Base-by-base conservation (phyloP, 345 rosid genomes). In the Excoecaria cochinchinensis region DNA sequence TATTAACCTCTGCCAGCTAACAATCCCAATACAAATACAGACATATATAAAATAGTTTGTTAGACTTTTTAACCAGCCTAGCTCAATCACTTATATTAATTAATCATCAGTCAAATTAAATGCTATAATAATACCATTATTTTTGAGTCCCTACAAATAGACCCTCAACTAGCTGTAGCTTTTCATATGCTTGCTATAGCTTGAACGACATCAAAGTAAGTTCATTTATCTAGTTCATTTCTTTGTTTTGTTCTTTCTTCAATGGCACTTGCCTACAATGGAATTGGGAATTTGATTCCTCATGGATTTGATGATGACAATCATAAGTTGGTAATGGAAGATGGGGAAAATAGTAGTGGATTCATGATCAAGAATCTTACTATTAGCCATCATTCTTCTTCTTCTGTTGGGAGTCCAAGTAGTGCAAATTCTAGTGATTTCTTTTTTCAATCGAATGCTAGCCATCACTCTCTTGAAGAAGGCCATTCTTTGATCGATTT, bases 401-500 rank as follows among this genome's bases (percentile, higher is more conserved):
- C 87, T 40, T 79, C 73, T 70, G 83, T 80, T 3, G 81, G 77
- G 38, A 73, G 86, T 75, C 88, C 91, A 0, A 80, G 82, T 62
- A 86, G 90, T 73, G 79, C 70, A 47, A 86, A 84, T 82, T 89
- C 90, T 59, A 80, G 82, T 24, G 89, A 88, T 22, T 76, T 83
- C 22, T 61, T 77, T 14, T 85, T 87, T 74, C 83, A 62, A 68
- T 77, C 78, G n/a, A 57, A 82, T 4, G 65, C 72, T 13, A 31
- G 70, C 21, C 50, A 84, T 66, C 81, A 74, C 39, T 71, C 85
- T 14, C 47, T 42, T 3, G 82, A 85, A 73, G 89, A 86, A 74
- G 76, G 67, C 81, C 84, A 85, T 70, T 89, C 98, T 74, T 74
- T 90, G 84, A 87, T 93, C 81, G 83, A 88, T 72, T 93, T 93